A percentile compares a stretch with the other conserved stretches of the same genome.
Conservation (phyloP, 352 stramenopile genomes). For the Thraustochytrium sp. region DNA sequence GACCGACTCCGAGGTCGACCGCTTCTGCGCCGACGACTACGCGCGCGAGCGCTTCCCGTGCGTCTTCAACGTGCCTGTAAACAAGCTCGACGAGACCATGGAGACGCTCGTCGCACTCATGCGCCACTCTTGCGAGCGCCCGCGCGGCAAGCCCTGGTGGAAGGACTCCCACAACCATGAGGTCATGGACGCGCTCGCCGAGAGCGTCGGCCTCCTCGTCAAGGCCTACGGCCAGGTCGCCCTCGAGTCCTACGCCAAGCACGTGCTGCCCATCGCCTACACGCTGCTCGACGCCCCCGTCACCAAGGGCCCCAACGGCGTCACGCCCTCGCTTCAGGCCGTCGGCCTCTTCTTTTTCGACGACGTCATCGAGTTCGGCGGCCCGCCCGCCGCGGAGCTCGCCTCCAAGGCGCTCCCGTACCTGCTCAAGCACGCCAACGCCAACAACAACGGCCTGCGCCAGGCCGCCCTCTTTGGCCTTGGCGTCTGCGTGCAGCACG, state of each 20-base stretch:
- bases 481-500: slow-evolving; percentile 32
- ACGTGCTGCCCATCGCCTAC: slow-evolving; percentile 2
- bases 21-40: background rate
- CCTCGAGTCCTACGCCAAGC: background rate
- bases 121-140: background rate
- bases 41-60: background rate
- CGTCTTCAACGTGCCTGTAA: background rate
- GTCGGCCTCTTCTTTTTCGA: slow-evolving; percentile 26
- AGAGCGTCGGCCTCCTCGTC: slow-evolving; percentile 18
- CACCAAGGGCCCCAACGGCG: slow-evolving; percentile 11
- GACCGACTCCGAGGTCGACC: slow-evolving; percentile 34
- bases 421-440: slow-evolving; percentile 8
- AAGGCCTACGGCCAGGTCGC: slow-evolving; percentile 19
- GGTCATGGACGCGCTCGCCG: slow-evolving; percentile 31
- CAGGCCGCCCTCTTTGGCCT: slow-evolving; percentile 33
- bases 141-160: slow-evolving; percentile 30
- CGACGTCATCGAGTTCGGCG: slow-evolving; percentile 42
- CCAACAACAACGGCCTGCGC: slow-evolving; percentile 4
- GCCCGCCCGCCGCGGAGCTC: background rate
- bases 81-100: background rate
- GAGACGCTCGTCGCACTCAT: background rate
- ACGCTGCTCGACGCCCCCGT: slow-evolving; percentile 14
- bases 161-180: slow-evolving; percentile 20
- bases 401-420: background rate
- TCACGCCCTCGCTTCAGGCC: slow-evolving; percentile 34